These are phyloP conservation scores for Cyberlindnera petersonii DNA, from an alignment of 805 yeast genomes.

Conservation along the genomic window DNA sequence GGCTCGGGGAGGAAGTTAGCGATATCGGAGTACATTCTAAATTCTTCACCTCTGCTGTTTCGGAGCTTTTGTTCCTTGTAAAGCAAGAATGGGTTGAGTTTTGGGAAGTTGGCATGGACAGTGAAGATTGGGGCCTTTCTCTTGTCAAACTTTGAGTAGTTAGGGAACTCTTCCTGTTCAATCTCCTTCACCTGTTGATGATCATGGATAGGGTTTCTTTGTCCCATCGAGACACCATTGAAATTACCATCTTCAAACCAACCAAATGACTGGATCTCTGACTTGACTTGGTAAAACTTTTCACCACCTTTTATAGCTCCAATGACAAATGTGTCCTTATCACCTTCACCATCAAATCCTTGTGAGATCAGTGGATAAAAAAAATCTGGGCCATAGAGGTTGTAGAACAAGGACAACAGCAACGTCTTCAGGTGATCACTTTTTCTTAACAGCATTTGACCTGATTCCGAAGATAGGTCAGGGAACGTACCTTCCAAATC, in stretches of 20 bases:
- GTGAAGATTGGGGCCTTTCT: slow-evolving; percentile 28
- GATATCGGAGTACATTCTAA: slow-evolving; percentile 27
- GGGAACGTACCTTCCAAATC: slow-evolving; percentile 62
- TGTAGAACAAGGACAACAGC: slow-evolving; percentile 59
- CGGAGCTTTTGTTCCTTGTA: slow-evolving; percentile 20
- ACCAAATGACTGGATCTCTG: slow-evolving; percentile 27
- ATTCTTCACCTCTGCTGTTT: slow-evolving; percentile 18
- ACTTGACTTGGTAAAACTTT: slow-evolving; percentile 46
- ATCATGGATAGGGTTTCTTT: slow-evolving; percentile 66
- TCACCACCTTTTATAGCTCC: slow-evolving; percentile 43
- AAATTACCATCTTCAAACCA: slow-evolving; percentile 36
- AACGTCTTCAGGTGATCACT: slow-evolving; percentile 54
- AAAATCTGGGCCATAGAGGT: slow-evolving; percentile 59
- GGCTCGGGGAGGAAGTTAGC: slow-evolving; percentile 30
- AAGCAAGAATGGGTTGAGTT: slow-evolving; percentile 33
- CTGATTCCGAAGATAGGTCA: slow-evolving; percentile 67
- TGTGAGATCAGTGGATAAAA: slow-evolving; percentile 68
- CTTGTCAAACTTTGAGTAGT: slow-evolving; percentile 15
- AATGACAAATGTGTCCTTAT: slow-evolving; percentile 70
- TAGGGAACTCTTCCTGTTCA: slow-evolving; percentile 1
- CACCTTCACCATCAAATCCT: slow-evolving; percentile 77
- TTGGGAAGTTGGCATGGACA: slow-evolving; percentile 36
- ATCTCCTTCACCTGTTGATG: slow-evolving; percentile 25
- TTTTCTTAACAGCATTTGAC: slow-evolving; percentile 62
- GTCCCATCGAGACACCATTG: slow-evolving; percentile 76